Evolutionary conservation across 345 rosid genomes (phyloP), one percentile per base, ranked within the genome.

Genomic region (Citrus sinensis): DNA sequence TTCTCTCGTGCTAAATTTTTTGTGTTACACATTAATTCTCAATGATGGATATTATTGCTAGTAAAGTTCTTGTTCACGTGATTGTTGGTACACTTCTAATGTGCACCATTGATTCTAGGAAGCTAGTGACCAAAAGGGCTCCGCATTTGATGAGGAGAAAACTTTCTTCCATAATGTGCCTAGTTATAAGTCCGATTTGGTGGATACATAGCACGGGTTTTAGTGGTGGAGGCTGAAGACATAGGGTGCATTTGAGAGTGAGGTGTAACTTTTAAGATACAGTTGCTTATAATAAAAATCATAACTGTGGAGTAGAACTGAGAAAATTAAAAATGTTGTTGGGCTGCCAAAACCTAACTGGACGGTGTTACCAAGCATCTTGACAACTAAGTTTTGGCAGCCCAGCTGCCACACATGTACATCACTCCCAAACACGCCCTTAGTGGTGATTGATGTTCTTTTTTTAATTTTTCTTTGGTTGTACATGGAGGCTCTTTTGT

Each of bases 71-170:
- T 75, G 17, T 71, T 78, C 69, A 76, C 67, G 75, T 83, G 59
- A 77, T 80, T 73, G 5, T 82, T 58, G 58, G 81, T 79, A 83
- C 84, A 63, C 77, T 86, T 69, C 46, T 20, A 56, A 56, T 83
- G 35, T 83, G 85, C 73, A 73, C 42, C 69, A 79, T 71, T 66
- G 79, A 82, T 76, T 89, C 86, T 75, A 88, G 90, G 83, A 86
- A 88, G 76, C 88, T 86, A 9, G 46, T 32, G 35, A 75, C 13
- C 24, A 78, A 78, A 74, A 73, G 17, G 40, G 55, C n/a, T 75
- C 55, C 22, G 77, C 73, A 5, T 4, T 76, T 56, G 51, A 29
- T 27, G 86, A 78, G 1, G 40, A 75, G 63, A 79, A 87, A 74
- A 58, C 80, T 5, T 83, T 72, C 82, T 68, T 78, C 74, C 67